Base-by-base conservation (phyloP, 805 yeast genomes). In the Kodamaea jinghongensis region DNA sequence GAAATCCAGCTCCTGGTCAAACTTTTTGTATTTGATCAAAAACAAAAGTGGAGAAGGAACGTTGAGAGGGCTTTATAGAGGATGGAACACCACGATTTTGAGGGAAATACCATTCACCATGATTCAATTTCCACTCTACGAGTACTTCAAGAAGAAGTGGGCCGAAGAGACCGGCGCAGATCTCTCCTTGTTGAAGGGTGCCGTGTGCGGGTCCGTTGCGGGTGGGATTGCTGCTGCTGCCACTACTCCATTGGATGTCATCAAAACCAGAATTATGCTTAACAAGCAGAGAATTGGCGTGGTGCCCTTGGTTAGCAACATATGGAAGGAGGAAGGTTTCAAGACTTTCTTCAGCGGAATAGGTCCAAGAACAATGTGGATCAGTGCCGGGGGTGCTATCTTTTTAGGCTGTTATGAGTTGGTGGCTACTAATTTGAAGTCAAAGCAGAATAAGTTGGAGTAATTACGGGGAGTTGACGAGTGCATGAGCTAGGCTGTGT, bases 361-460 rank as follows among this genome's bases (percentile, higher is more conserved):
- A 17, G 97, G 96, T 0, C 98, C 99, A 4, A 75, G 99, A 59
- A 90, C 97, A 0, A 72, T 86, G 78, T 93, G 99, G 99, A 91
- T 93, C 42, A 83, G 95, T 65, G 93, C 95, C 4, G 99, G 99
- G 14, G 99, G 99, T 20, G 96, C 98, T 12, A 89, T 95, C 12
- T 93, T 95, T 67, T 69, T 93, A 41, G 99, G 99, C 4, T 86
- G 87, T 40, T 93, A 93, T 56, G 99, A 95, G 62, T 61, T 81
- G 15, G 83, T 79, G 8, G 33, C 35, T 7, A 25, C 27, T 15
- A 37, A 37, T 17, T 31, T 37, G 30, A 23, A 14, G 27, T 5
- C 23, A 5, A 5, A 8, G 23, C 7, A 20, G 8, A 20, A 20
- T 5, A 5, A 5, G 7, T 20, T 20, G 23, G 7, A 20, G 8